Percentiles rank a stretch among this genome's conserved stretches.
phyloP scores from a whole-genome alignment of 441 rosid species.

The Raphanus hybrid region DNA sequence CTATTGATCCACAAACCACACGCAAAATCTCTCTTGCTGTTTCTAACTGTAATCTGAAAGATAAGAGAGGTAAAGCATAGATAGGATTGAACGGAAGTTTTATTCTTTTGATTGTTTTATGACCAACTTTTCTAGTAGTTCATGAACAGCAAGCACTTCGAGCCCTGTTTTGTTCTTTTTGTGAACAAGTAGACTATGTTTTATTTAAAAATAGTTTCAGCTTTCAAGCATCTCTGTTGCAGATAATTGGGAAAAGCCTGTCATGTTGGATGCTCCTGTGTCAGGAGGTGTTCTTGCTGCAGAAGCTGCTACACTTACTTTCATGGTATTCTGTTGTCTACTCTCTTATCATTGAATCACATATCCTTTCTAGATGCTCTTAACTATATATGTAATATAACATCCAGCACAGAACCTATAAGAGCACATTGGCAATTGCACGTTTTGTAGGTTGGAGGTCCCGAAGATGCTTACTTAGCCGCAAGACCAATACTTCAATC shows the following conservation, averaged over 20 bases:
- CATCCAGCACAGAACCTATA: not conserved
- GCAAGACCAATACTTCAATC: slow-evolving; percentile 76
- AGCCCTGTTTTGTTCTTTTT: not conserved
- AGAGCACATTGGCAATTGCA: not conserved
- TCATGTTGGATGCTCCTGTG: slow-evolving; percentile 63
- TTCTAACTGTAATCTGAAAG: slow-evolving; percentile 61
- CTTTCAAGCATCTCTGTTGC: slow-evolving; percentile 29
- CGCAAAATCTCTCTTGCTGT: slow-evolving; percentile 67
- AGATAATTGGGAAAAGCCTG: slow-evolving; percentile 67
- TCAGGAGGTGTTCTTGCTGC: slow-evolving; percentile 41
- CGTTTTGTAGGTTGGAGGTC: slow-evolving; percentile 67
- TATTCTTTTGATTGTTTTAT: not conserved
- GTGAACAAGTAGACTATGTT: slow-evolving; percentile 1
- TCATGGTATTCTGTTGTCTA: slow-evolving; percentile 62
- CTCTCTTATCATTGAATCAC: not conserved
- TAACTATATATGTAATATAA: not conserved
- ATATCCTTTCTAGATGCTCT: not conserved
- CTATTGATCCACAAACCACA: slow-evolving; percentile 89
- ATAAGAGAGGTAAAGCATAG: slow-evolving; percentile 55
- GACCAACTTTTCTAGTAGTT: not conserved
- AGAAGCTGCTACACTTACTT: slow-evolving; percentile 78
- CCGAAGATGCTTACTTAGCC: slow-evolving; percentile 69
- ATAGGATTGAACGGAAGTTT: not conserved
- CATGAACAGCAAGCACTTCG: not conserved
- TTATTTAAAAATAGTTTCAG: not conserved